A percentile compares a stretch with the other conserved stretches of the same genome.
phyloP scores from a whole-genome alignment of 345 rosid genomes.

The Eucalyptus sp. region DNA sequence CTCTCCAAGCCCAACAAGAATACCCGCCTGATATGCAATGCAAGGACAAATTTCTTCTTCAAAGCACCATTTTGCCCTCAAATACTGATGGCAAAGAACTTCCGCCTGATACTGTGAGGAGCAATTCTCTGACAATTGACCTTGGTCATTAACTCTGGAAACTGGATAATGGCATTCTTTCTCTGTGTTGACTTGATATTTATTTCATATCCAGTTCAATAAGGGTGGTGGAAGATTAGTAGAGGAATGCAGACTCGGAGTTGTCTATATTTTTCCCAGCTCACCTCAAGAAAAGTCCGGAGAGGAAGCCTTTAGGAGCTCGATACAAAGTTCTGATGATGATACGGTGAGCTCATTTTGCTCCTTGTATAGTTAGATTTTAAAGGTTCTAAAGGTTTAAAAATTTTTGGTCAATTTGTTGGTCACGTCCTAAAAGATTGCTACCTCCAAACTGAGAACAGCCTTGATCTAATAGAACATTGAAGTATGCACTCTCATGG shows the following conservation, averaged over 20 bases:
- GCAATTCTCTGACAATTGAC: not conserved
- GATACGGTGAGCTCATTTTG: slow-evolving; percentile 33
- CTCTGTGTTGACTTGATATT: not conserved
- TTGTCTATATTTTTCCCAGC: slow-evolving; percentile 39
- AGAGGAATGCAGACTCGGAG: slow-evolving; percentile 81
- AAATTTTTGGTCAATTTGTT: not conserved
- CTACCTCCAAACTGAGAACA: not conserved
- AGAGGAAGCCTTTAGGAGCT: slow-evolving; percentile 32
- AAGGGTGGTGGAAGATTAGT: slow-evolving; percentile 60
- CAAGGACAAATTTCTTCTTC: slow-evolving; percentile 94
- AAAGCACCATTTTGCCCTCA: slow-evolving; percentile 58
- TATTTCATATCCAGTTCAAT: slow-evolving; percentile 39
- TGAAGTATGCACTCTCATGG: not conserved
- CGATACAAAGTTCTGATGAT: slow-evolving; percentile 34
- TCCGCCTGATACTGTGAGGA: slow-evolving; percentile 63
- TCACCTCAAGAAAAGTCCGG: slow-evolving; percentile 39
- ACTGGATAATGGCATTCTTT: not conserved
- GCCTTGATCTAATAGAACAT: not conserved
- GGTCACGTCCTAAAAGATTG: not conserved
- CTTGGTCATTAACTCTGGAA: not conserved
- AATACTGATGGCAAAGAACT: slow-evolving; percentile 69
- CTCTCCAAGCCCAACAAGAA: slow-evolving; percentile 81
- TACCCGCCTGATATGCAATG: slow-evolving; percentile 85
- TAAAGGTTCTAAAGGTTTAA: not conserved
- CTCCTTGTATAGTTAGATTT: not conserved